Evolutionary conservation across 2,329 filamentous ascomycete species (phyloP).

Genomic region (Xylaria sp.): DNA sequence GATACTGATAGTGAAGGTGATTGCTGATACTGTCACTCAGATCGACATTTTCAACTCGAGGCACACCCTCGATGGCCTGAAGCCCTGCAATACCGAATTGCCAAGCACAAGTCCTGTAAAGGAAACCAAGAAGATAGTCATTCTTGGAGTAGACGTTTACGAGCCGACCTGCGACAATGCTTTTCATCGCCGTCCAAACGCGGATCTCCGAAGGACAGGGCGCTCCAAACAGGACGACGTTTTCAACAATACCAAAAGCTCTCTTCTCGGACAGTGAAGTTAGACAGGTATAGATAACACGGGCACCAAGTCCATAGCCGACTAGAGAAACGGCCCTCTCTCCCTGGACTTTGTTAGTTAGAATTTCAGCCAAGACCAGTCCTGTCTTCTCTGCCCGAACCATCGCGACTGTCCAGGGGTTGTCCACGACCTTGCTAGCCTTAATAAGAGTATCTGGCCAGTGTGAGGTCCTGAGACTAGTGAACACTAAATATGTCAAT

Average conservation of each 20-base stretch:
- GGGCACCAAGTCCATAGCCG: slow-evolving; percentile 83
- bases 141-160: slow-evolving; percentile 90
- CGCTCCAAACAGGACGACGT: slow-evolving; percentile 84
- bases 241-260: slow-evolving; percentile 86
- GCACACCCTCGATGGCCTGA: slow-evolving; percentile 75
- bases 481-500: slow-evolving; percentile 58
- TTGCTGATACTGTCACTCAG: slow-evolving; percentile 73
- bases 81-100: slow-evolving; percentile 87
- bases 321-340: slow-evolving; percentile 83
- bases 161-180: slow-evolving; percentile 83
- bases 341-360: slow-evolving; percentile 84
- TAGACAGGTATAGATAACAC: slow-evolving; percentile 85
- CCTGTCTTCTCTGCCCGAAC: slow-evolving; percentile 78
- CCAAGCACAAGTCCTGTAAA: slow-evolving; percentile 84
- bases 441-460: slow-evolving; percentile 74
- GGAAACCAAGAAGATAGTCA: slow-evolving; percentile 87
- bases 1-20: slow-evolving; percentile 76
- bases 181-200: slow-evolving; percentile 82
- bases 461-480: slow-evolving; percentile 65
- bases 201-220: slow-evolving; percentile 78
- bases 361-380: slow-evolving; percentile 78
- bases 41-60: slow-evolving; percentile 74
- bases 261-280: slow-evolving; percentile 78
- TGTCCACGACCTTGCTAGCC: slow-evolving; percentile 80
- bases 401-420: slow-evolving; percentile 82